Evolutionary conservation across 306 rosid species (phyloP).

Genomic region (Dalbergia cultrata): DNA sequence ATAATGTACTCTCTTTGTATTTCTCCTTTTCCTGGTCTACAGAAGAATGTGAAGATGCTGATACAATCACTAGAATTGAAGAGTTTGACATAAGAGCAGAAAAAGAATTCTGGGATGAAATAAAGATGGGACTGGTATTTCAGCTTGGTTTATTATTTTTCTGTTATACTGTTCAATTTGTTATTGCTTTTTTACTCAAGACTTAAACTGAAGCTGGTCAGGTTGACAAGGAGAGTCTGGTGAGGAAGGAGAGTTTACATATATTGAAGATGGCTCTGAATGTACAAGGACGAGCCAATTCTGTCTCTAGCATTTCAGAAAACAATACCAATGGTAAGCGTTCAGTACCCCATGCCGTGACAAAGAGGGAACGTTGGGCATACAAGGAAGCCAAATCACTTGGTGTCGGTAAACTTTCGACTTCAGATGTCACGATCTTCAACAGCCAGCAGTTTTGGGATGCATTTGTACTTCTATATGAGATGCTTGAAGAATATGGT

Average conservation of each 20-base stretch:
- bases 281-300: conserved; percentile 50
- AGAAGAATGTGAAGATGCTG: conserved; percentile 63
- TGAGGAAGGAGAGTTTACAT: conserved; percentile 88
- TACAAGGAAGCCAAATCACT: conserved; percentile 86
- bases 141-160: conserved; percentile 40
- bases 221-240: conserved; percentile 88
- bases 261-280: conserved; percentile 68
- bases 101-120: conserved; percentile 85
- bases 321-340: conserved; percentile 40
- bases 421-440: conserved; percentile 53
- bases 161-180: conserved; percentile 44
- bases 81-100: conserved; percentile 74
- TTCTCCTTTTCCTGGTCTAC: conserved; percentile 64
- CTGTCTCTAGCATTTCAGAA: conserved; percentile 53
- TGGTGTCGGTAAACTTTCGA: conserved; percentile 76
- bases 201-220: conserved; percentile 50
- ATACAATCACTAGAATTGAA: conserved; percentile 45
- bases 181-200: conserved; percentile 38
- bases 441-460: conserved; percentile 79
- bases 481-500: conserved; percentile 99
- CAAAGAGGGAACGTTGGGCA: conserved; percentile 90
- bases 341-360: conserved; percentile 57
- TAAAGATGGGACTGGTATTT: conserved; percentile 86
- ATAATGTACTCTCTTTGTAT: conserved; percentile 75
- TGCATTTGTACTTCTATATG: conserved; percentile 86